Base-by-base conservation (phyloP, 805 yeast species). In the Starmerella cellae region DNA sequence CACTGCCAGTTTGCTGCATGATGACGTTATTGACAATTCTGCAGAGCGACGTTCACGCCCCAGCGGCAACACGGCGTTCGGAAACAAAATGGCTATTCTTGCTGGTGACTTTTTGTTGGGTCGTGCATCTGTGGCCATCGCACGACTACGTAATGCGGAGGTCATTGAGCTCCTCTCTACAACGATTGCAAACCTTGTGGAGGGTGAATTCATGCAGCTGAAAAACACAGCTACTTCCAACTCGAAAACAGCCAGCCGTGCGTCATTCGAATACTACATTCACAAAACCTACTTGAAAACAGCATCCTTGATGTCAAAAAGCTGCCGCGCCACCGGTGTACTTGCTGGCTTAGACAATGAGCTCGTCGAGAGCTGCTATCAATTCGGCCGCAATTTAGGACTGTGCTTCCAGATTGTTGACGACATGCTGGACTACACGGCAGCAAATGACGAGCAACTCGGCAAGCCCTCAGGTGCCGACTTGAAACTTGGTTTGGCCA, bases 401-500 rank as follows among this genome's bases (percentile, higher is more conserved):
- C 71, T 91, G 31, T 91, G 96, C 58, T 91, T 91, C 71, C 98
- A 88, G 64, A 71, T 91, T 45, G 93, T 91, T 17, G 98, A 91
- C 63, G 98, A 91, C 61, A 77, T 88, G 78, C 71, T 91, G 50
- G 98, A 91, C 63, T 91, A 83, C 60, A 84, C 96, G 0, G 77
- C 84, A n/a, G 75, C 87, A 24, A 39, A 50, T 34, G 82, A 83
- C 17, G 74, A 74, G 33, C 75, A 82, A 39, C 65, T 91, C 44
- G 98, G 98, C 29, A 91, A 91, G 61, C 97, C 98, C 2, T 79
- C 94, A 8, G 94, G 91, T 53, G 96, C 95, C 3, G 98, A 91
- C 63, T 69, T 91, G 53, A 76, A 87, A 60, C 68, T 91, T 35
- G 98, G 98, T 0, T 70, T 91, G 53, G 97, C 97, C 1, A 91